Evolutionary conservation across 352 stramenopile genomes (phyloP).

Genomic region (Globisporangium middletonii): DNA sequence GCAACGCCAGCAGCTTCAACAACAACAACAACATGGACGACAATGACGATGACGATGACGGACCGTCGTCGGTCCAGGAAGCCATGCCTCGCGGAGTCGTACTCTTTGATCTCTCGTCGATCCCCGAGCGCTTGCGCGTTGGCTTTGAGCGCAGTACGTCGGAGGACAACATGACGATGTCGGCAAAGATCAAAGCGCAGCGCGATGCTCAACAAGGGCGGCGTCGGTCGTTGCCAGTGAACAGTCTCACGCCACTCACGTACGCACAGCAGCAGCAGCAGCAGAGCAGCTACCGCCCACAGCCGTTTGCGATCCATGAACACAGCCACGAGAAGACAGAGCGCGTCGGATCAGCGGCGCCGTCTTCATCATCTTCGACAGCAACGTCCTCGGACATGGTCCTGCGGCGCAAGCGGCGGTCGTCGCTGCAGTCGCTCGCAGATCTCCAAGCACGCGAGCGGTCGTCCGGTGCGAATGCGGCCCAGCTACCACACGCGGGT

Average conservation of each 20-base stretch:
- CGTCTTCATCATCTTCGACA: no score
- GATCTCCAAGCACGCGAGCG: slow-evolving; percentile 24
- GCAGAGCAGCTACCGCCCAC: neutral
- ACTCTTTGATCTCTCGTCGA: slow-evolving; percentile 38
- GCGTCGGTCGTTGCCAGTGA: slow-evolving; percentile 44
- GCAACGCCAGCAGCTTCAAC: neutral
- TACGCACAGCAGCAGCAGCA: slow-evolving; percentile 9
- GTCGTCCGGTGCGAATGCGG: neutral
- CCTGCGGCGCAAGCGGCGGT: neutral
- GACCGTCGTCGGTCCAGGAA: slow-evolving; percentile 9
- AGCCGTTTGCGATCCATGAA: slow-evolving; percentile 7
- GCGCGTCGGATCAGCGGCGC: neutral
- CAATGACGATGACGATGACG: slow-evolving; percentile 10
- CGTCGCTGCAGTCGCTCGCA: slow-evolving; percentile 41
- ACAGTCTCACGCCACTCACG: slow-evolving; percentile 18
- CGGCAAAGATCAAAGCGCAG: slow-evolving; percentile 2
- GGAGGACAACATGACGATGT: slow-evolving; percentile 1
- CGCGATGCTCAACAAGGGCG: neutral
- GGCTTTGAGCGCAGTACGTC: slow-evolving; percentile 11
- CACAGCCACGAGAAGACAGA: neutral
- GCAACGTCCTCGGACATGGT: neutral
- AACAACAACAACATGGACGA: slow-evolving; percentile 4
- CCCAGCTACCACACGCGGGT: neutral
- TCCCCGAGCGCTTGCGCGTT: slow-evolving; percentile 15
- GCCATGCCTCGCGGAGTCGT: slow-evolving; percentile 26